These are phyloP conservation scores for Pseudopithomyces chartarum DNA, from an alignment of 2,329 filamentous ascomycete species.

Conservation along the genomic window DNA sequence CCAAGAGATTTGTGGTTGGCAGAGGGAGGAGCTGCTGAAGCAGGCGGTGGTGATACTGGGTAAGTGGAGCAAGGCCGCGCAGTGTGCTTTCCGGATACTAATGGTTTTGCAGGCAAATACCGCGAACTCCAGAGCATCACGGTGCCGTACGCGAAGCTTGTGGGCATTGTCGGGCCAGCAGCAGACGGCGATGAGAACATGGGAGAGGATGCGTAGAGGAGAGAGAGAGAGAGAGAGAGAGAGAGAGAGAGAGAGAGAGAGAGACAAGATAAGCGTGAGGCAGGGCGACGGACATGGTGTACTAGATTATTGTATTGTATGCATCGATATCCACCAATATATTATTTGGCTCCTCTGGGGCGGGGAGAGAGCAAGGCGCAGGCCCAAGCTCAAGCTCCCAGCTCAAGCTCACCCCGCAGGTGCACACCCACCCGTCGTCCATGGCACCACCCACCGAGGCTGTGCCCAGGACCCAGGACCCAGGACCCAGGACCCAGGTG, in stretches of 20 bases:
- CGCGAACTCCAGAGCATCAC: slow-evolving; percentile 91
- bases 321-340: too few relatives aligned
- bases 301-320: too few relatives aligned
- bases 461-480: too few relatives aligned
- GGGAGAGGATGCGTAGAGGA: background rate
- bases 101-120: slow-evolving; percentile 76
- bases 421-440: too few relatives aligned
- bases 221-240: too few relatives aligned
- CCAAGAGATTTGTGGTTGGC: slow-evolving; percentile 87
- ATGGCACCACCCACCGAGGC: too few relatives aligned
- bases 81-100: background rate
- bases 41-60: slow-evolving; percentile 92
- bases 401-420: background rate
- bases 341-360: too few relatives aligned
- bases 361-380: too few relatives aligned
- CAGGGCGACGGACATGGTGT: too few relatives aligned
- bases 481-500: too few relatives aligned
- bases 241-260: too few relatives aligned
- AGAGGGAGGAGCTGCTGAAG: slow-evolving; percentile 82
- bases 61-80: slow-evolving; percentile 43
- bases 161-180: slow-evolving; percentile 33
- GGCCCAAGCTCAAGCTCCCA: too few relatives aligned
- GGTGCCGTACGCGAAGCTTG: slow-evolving; percentile 84
- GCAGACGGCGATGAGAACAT: background rate
- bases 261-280: background rate